Evolutionary conservation across 192 early-diverging fungal genomes (phyloP), one percentile per base, ranked within the genome.

Genomic region (Podila minutissima): DNA sequence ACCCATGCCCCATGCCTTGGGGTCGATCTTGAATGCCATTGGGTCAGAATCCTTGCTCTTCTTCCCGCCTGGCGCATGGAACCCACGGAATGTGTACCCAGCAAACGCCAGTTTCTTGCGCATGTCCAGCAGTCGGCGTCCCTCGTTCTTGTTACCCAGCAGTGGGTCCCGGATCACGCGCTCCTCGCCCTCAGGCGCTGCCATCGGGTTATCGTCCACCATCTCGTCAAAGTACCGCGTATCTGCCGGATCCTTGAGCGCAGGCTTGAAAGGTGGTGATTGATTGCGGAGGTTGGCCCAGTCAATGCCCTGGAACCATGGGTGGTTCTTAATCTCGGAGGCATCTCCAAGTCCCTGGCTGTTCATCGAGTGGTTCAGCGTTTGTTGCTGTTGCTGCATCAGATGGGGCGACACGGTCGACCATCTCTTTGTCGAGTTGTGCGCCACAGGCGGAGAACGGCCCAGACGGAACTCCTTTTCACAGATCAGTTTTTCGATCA

Each of bases 141-240:
- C 88, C 66, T 90, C 74, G 28, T 82, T 72, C 76, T 77, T 82
- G 53, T 85, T 82, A 70, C 83, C 77, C 57, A 82, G 49, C 28
- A 86, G 62, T 12, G 76, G 77, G 62, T 85, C 83, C 24, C 72
- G 67, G 31, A 76, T 88, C 32, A 74, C 74, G 12, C 85, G 46
- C 41, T 86, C 84, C 60, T 83, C 82, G 67, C 84, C 82, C 22
- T 83, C 83, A 12, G 83, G 86, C 13, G 86, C 72, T 9, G 77
- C 79, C 65, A 85, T 77, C 6, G 83, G 85, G 69, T 75, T 84
- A 53, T 83, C 82, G 66, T 79, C 81, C 38, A 75, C 75, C 69
- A 84, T 75, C 48, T 79, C 76, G 50, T 98, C 97, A 91, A 99
- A 99, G 74, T 98, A 98, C 32, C 93, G 90, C 0, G 97, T 98